phyloP scores from a whole-genome alignment of 148 eudicot species.

The Fagopyrum tataricum region DNA sequence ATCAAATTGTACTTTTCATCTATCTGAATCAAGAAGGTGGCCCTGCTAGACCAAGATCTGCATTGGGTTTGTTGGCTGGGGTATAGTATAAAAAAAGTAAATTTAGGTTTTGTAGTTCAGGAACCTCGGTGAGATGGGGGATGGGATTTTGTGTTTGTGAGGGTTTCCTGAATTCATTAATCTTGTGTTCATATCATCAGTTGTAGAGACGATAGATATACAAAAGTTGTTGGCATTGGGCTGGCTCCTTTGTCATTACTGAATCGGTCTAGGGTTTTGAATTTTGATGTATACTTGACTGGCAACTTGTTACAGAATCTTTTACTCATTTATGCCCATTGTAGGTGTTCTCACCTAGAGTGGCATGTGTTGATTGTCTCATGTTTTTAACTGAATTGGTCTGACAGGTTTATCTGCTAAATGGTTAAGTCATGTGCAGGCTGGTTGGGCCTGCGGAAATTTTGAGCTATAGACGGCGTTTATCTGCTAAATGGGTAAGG shows the following conservation, averaged over 20 bases:
- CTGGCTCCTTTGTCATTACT: background rate
- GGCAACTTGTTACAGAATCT: background rate
- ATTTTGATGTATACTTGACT: background rate
- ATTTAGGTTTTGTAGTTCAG: conserved; percentile 2
- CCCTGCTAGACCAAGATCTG: background rate
- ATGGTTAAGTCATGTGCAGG: too few relatives aligned
- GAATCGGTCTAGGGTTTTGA: background rate
- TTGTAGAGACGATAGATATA: background rate
- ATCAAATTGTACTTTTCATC: background rate
- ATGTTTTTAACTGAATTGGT: background rate
- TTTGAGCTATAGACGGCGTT: too few relatives aligned
- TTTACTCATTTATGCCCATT: background rate
- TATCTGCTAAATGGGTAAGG: too few relatives aligned
- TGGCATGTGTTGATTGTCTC: background rate
- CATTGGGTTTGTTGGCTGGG: conserved; percentile 4
- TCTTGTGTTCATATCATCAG: background rate
- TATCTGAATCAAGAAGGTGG: conserved; percentile 7
- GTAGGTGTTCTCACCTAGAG: background rate
- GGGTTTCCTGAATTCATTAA: background rate
- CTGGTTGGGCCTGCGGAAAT: too few relatives aligned
- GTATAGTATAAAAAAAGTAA: conserved; percentile 8
- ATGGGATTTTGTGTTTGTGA: background rate
- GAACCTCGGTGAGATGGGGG: background rate
- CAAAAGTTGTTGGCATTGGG: background rate
- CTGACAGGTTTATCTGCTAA: background rate